A percentile compares a stretch with the other conserved stretches of the same genome.
These are phyloP conservation scores for Fraxinus dipetala DNA, from an alignment of 305 asterid genomes.

Conservation along the genomic window DNA sequence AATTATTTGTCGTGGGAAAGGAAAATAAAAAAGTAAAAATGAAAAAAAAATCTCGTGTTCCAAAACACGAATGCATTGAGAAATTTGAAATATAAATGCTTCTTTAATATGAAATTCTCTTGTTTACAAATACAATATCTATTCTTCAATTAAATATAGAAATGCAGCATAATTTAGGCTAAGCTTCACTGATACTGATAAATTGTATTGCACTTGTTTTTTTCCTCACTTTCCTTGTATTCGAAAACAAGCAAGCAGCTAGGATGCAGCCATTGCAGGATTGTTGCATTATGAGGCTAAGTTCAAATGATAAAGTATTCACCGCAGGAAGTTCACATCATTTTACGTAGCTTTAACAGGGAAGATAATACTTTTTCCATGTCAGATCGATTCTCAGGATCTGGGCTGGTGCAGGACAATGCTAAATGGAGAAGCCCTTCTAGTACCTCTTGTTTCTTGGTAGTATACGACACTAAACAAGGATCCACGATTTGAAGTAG, in stretches of 20 bases:
- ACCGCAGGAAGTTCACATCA: constrained; percentile 11
- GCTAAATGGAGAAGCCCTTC: constrained; percentile 58
- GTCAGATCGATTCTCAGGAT: constrained; percentile 66
- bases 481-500: constrained; percentile 54
- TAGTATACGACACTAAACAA: constrained; percentile 30
- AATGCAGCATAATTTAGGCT: background rate
- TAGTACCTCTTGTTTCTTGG: constrained; percentile 41
- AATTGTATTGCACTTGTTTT: background rate
- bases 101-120: background rate
- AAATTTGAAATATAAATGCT: background rate
- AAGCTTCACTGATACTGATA: background rate
- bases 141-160: background rate
- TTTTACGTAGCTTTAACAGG: constrained; percentile 51
- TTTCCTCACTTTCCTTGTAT: background rate
- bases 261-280: background rate
- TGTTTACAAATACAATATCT: background rate
- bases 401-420: constrained; percentile 55
- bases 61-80: background rate
- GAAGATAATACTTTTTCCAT: constrained; percentile 59
- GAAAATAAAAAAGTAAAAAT: background rate
- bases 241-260: background rate
- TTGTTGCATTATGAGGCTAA: background rate
- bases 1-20: background rate
- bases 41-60: background rate
- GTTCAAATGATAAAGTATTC: background rate